phyloP scores from a whole-genome alignment of 805 yeast species.

The Lipomyces yamanashiensis region DNA sequence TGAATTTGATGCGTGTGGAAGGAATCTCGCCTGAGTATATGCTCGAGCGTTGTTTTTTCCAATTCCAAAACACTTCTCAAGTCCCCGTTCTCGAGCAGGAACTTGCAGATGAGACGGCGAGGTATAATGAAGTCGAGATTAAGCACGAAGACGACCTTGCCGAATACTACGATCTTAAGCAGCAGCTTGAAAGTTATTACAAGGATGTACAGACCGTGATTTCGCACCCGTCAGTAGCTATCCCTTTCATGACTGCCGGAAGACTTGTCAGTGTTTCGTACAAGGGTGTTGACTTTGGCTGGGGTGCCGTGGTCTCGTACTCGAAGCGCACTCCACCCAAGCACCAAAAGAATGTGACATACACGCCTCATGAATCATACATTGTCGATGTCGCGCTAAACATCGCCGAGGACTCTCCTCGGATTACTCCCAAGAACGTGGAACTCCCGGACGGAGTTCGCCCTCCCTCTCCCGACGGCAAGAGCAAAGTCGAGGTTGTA shows the following conservation, averaged over 20 bases:
- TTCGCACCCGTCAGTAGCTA: conserved; percentile 86
- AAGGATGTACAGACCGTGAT: conserved; percentile 79
- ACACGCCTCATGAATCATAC: conserved; percentile 86
- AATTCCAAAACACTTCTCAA: conserved; percentile 89
- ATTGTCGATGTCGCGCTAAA: conserved; percentile 84
- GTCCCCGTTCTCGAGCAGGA: conserved; percentile 83
- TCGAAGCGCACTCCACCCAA: conserved; percentile 60
- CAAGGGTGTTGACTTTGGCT: conserved; percentile 72
- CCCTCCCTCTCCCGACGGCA: conserved; percentile 76
- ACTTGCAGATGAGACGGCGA: conserved; percentile 57
- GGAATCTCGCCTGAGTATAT: conserved; percentile 98
- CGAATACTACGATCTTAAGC: conserved; percentile 80
- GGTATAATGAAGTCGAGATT: conserved; percentile 57
- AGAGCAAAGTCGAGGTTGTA: conserved; percentile 72
- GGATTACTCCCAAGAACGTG: conserved; percentile 56
- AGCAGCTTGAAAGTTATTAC: conserved; percentile 71
- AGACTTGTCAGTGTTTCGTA: conserved; percentile 58
- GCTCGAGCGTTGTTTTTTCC: conserved; percentile 92
- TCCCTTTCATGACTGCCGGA: conserved; percentile 87
- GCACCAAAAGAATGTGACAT: conserved; percentile 36
- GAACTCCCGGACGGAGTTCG: conserved; percentile 84
- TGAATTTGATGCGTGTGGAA: conserved; percentile 94
- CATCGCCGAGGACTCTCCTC: conserved; percentile 76
- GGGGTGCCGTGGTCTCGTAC: conserved; percentile 88
- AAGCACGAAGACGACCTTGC: conserved; percentile 76